phyloP scores from a whole-genome alignment of 2,329 filamentous ascomycete species.

The Ophiocordyceps sinensis region DNA sequence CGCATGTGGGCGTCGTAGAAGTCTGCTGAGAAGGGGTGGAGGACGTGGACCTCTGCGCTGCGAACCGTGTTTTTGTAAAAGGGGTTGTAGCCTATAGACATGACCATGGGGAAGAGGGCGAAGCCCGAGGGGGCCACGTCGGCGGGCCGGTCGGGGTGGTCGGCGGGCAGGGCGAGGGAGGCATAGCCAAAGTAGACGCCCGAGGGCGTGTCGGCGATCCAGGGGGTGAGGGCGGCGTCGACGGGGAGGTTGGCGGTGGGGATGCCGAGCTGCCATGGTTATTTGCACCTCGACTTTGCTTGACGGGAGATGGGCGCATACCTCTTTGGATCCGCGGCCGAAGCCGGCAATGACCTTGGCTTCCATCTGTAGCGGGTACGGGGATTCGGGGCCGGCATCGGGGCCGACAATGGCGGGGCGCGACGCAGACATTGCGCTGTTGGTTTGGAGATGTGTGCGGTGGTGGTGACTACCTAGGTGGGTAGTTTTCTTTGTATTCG shows the following conservation, averaged over 20 bases:
- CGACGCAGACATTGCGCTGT: slow-evolving; percentile 11
- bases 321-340: slow-evolving; percentile 84
- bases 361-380: slow-evolving; percentile 72
- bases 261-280: slow-evolving; percentile 59
- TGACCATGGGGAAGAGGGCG: slow-evolving; percentile 66
- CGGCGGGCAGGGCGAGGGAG: slow-evolving; percentile 44
- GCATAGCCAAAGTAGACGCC: slow-evolving; percentile 95
- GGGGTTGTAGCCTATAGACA: slow-evolving; percentile 93
- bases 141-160: slow-evolving; percentile 26
- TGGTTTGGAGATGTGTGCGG: too few species aligned
- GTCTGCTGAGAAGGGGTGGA: slow-evolving; percentile 61
- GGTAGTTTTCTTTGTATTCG: too few species aligned
- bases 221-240: slow-evolving; percentile 42
- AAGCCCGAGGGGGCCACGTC: slow-evolving; percentile 3
- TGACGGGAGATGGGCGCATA: slow-evolving; percentile 16
- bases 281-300: background rate
- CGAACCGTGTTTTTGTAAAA: slow-evolving; percentile 88
- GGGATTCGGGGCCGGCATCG: slow-evolving; percentile 55
- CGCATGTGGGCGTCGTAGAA: slow-evolving; percentile 79
- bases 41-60: slow-evolving; percentile 79
- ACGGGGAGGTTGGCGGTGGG: slow-evolving; percentile 88
- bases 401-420: slow-evolving; percentile 62
- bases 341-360: slow-evolving; percentile 88
- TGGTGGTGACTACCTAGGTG: too few species aligned
- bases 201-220: slow-evolving; percentile 49